Conservation (phyloP, 352 stramenopile species). For the Plasmopara viticola region DNA sequence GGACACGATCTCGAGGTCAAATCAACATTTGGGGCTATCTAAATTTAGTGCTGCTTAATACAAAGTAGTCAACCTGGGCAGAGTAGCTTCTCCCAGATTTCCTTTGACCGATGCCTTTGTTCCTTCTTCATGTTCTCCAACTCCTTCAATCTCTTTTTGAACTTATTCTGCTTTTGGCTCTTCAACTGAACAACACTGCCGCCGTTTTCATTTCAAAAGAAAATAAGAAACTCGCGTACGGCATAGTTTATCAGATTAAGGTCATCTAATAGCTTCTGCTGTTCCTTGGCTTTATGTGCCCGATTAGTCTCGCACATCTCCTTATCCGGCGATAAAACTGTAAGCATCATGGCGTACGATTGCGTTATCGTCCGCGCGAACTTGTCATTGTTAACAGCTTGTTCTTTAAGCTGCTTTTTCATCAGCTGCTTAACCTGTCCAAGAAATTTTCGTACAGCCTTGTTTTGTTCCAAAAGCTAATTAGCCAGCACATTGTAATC, state of each 20-base stretch:
- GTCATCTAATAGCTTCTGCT: slow-evolving; percentile 79
- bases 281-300: slow-evolving; percentile 76
- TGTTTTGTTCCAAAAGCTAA: slow-evolving; percentile 97
- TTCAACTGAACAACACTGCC: slow-evolving; percentile 73
- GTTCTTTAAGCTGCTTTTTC: slow-evolving; percentile 79
- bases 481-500: slow-evolving; percentile 93
- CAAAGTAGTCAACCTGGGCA: too few species aligned
- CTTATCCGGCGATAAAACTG: slow-evolving; percentile 73
- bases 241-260: slow-evolving; percentile 94
- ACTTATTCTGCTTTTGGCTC: slow-evolving; percentile 64
- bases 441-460: slow-evolving; percentile 89
- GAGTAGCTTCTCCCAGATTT: slow-evolving; percentile 40
- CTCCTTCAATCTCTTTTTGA: slow-evolving; percentile 59
- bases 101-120: slow-evolving; percentile 34
- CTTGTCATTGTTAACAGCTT: slow-evolving; percentile 56
- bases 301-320: slow-evolving; percentile 68
- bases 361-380: slow-evolving; percentile 38
- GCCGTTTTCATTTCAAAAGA: slow-evolving; percentile 32
- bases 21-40: too few species aligned
- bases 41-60: too few species aligned
- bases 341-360: slow-evolving; percentile 76
- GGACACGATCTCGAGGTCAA: too few species aligned
- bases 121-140: slow-evolving; percentile 65
- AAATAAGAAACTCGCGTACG: slow-evolving; percentile 91
- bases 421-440: slow-evolving; percentile 70